These are phyloP conservation scores for Podaxis sp. DNA, from an alignment of 768 basidiomycete genomes.

Conservation along the genomic window DNA sequence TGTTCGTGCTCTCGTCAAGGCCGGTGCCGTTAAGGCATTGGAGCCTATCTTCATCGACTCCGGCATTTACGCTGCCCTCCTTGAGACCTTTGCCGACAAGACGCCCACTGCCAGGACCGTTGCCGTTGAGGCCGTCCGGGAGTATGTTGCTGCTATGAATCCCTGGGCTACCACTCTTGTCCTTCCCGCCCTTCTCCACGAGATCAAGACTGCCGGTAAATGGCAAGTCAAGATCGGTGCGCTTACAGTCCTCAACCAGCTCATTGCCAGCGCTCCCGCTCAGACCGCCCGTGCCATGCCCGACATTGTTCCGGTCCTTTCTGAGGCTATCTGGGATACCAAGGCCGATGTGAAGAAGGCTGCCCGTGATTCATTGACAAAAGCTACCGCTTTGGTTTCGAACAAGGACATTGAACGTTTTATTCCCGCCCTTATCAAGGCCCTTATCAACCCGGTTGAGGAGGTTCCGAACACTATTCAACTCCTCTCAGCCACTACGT, in stretches of 20 bases:
- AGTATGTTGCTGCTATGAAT: conserved; percentile 76
- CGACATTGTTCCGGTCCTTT: conserved; percentile 90
- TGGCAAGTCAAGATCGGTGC: conserved; percentile 96
- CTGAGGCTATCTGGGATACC: conserved; percentile 98
- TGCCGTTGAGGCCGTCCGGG: conserved; percentile 79
- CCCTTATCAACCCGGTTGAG: conserved; percentile 98
- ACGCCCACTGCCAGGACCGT: conserved; percentile 83
- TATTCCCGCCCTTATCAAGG: conserved; percentile 97
- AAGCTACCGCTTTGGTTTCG: conserved; percentile 90
- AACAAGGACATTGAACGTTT: conserved; percentile 99
- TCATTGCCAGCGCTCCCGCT: conserved; percentile 76
- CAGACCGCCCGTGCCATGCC: conserved; percentile 91
- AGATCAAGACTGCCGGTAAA: conserved; percentile 95
- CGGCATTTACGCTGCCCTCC: conserved; percentile 81
- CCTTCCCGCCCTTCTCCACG: conserved; percentile 85
- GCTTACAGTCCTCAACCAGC: conserved; percentile 79
- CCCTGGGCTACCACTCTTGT: conserved; percentile 84
- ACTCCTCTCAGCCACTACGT: conserved; percentile 96
- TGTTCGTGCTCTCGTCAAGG: conserved; percentile 62
- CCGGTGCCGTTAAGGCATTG: conserved; percentile 76
- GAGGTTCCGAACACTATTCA: conserved; percentile 95
- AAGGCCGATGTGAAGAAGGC: conserved; percentile 99
- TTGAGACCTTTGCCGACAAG: conserved; percentile 96
- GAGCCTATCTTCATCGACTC: conserved; percentile 88
- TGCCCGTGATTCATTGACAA: conserved; percentile 90